phyloP scores from a whole-genome alignment of 2,329 filamentous ascomycete species.

The Phialophora chinensis region DNA sequence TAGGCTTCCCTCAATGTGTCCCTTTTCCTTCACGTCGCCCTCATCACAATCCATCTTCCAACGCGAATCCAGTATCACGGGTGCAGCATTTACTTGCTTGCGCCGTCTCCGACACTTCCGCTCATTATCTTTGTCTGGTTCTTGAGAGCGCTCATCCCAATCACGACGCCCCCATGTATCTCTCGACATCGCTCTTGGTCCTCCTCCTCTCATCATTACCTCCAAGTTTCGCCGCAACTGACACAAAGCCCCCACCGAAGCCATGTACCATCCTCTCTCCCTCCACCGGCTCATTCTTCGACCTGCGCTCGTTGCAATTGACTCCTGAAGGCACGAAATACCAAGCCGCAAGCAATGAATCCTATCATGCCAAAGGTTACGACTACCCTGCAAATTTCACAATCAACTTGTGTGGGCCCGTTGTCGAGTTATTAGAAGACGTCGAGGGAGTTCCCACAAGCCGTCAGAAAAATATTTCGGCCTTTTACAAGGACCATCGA shows the following conservation, averaged over 20 bases:
- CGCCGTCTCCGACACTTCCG: constrained; percentile 6
- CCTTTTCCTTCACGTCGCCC: neutral
- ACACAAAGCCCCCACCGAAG: constrained; percentile 52
- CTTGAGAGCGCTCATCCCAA: neutral
- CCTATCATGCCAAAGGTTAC: constrained; percentile 57
- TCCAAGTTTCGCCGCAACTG: constrained; percentile 45
- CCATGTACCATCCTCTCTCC: constrained; percentile 69
- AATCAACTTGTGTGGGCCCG: constrained; percentile 57
- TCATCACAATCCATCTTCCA: constrained; percentile 2
- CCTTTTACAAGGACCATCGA: constrained; percentile 50
- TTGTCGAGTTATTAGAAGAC: constrained; percentile 54
- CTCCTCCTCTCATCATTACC: constrained; percentile 45
- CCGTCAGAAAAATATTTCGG: constrained; percentile 55
- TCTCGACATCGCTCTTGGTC: constrained; percentile 37
- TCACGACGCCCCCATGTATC: constrained; percentile 24
- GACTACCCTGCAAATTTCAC: constrained; percentile 59
- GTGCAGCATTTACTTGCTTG: constrained; percentile 21
- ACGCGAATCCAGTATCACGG: neutral
- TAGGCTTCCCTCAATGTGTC: constrained; percentile 13
- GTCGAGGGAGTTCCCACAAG: constrained; percentile 53
- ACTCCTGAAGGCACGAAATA: constrained; percentile 52
- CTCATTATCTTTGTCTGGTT: neutral
- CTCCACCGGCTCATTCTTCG: constrained; percentile 67
- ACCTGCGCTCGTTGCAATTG: constrained; percentile 60
- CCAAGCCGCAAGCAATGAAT: constrained; percentile 50